These are phyloP conservation scores for Penicillium sp. DNA, from an alignment of 2,329 filamentous ascomycete genomes.

Conservation along the genomic window DNA sequence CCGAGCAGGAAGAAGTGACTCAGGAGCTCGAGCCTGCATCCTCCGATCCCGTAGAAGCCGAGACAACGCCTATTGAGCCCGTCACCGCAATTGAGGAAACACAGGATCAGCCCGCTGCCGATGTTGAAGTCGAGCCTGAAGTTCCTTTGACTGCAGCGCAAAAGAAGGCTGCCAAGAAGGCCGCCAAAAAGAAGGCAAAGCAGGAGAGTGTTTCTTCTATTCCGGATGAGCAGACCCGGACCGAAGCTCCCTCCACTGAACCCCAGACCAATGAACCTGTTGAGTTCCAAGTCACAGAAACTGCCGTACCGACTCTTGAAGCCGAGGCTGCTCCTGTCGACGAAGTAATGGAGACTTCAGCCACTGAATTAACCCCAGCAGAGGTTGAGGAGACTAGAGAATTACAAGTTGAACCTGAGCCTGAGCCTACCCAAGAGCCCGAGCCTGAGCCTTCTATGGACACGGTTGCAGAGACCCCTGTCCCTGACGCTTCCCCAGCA, in stretches of 20 bases:
- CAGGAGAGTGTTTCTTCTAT: constrained; percentile 14
- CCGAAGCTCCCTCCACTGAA: constrained; percentile 1
- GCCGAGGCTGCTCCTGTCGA: not conserved
- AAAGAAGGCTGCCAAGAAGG: constrained; percentile 43
- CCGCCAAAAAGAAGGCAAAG: constrained; percentile 25
- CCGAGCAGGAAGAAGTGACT: not conserved
- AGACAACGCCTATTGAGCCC: not conserved
- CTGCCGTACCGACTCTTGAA: not conserved
- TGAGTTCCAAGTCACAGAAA: not conserved
- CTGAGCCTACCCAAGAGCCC: not conserved
- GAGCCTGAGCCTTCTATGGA: not conserved
- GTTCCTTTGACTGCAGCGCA: constrained; percentile 19
- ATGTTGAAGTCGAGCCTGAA: constrained; percentile 15
- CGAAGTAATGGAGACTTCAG: not conserved
- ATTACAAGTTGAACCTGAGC: not conserved
- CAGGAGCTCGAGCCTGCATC: constrained; percentile 4
- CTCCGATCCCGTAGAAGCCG: not conserved
- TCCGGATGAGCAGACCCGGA: constrained; percentile 11
- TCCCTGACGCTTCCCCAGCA: not conserved
- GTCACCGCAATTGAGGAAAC: not conserved
- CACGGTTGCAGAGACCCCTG: not conserved
- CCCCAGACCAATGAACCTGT: not conserved
- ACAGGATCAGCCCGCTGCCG: not conserved
- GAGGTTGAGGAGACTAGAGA: constrained; percentile 2
- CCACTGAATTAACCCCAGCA: not conserved